Conservation (phyloP, 2,329 filamentous ascomycete species). For the Alternaria sp. region DNA sequence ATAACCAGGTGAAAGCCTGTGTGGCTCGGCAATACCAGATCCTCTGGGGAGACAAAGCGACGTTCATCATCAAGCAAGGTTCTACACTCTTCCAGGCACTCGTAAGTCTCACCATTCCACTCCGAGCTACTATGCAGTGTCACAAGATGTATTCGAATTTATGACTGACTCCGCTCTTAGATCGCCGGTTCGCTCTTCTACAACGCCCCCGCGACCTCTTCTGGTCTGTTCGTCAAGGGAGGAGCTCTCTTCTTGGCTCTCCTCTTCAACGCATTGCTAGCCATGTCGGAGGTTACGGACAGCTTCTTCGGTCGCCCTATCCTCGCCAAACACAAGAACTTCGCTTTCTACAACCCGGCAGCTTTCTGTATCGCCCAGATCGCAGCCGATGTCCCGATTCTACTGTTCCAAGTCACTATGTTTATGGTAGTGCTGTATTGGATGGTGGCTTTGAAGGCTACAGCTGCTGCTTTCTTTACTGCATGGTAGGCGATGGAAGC, state of each 20-base stretch:
- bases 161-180: slow-evolving; percentile 38
- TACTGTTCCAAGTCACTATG: slow-evolving; percentile 64
- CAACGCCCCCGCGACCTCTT: slow-evolving; percentile 63
- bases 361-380: slow-evolving; percentile 75
- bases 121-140: neutral
- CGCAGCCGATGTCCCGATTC: slow-evolving; percentile 62
- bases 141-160: too few relatives aligned
- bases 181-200: slow-evolving; percentile 73
- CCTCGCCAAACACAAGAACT: slow-evolving; percentile 84
- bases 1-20: slow-evolving; percentile 60
- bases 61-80: slow-evolving; percentile 67
- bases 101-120: neutral
- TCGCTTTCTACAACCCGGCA: slow-evolving; percentile 87
- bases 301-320: slow-evolving; percentile 72
- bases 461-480: slow-evolving; percentile 79
- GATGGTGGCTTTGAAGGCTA: slow-evolving; percentile 76
- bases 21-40: slow-evolving; percentile 69
- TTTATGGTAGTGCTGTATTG: slow-evolving; percentile 77
- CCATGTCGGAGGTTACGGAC: slow-evolving; percentile 68
- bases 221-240: slow-evolving; percentile 68
- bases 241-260: slow-evolving; percentile 70
- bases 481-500: slow-evolving; percentile 74
- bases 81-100: slow-evolving; percentile 63
- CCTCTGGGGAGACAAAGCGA: slow-evolving; percentile 68
- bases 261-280: slow-evolving; percentile 66